phyloP scores from a whole-genome alignment of 805 yeast genomes.

The Ogataea dorogensis region DNA sequence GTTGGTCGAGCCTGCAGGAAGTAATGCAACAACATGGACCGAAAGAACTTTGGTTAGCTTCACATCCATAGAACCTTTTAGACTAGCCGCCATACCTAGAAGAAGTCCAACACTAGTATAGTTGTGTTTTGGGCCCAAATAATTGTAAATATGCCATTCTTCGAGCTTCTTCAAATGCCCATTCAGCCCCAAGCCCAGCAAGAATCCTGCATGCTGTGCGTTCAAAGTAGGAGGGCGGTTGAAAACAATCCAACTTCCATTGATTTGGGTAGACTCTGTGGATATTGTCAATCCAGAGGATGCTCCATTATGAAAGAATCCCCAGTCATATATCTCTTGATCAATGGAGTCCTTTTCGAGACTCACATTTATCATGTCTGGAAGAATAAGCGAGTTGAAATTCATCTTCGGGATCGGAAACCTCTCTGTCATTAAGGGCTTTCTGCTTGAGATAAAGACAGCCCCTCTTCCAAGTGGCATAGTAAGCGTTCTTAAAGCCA shows the following conservation, averaged over 20 bases:
- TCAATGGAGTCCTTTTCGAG: constrained; percentile 53
- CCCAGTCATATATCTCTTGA: constrained; percentile 66
- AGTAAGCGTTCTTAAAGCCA: constrained; percentile 70
- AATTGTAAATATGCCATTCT: constrained; percentile 96
- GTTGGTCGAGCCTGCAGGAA: constrained; percentile 90
- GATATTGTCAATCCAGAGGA: constrained; percentile 78
- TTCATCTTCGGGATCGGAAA: constrained; percentile 77
- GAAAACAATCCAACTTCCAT: constrained; percentile 90
- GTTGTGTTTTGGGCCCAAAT: constrained; percentile 84
- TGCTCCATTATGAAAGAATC: constrained; percentile 88
- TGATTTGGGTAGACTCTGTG: constrained; percentile 61
- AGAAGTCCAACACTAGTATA: constrained; percentile 83
- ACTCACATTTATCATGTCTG: constrained; percentile 60
- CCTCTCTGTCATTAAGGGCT: constrained; percentile 81
- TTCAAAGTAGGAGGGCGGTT: constrained; percentile 69
- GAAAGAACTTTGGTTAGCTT: constrained; percentile 87
- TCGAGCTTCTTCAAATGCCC: constrained; percentile 83
- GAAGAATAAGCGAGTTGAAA: constrained; percentile 61
- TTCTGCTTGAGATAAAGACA: constrained; percentile 60
- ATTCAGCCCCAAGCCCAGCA: constrained; percentile 87
- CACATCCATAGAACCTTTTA: constrained; percentile 76
- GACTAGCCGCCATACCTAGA: constrained; percentile 90
- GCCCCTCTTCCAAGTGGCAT: constrained; percentile 80
- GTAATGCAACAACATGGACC: constrained; percentile 86
- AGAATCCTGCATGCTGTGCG: constrained; percentile 91